Base-by-base conservation (phyloP, 2,329 filamentous ascomycete genomes). In the Fusarium lateritium region DNA sequence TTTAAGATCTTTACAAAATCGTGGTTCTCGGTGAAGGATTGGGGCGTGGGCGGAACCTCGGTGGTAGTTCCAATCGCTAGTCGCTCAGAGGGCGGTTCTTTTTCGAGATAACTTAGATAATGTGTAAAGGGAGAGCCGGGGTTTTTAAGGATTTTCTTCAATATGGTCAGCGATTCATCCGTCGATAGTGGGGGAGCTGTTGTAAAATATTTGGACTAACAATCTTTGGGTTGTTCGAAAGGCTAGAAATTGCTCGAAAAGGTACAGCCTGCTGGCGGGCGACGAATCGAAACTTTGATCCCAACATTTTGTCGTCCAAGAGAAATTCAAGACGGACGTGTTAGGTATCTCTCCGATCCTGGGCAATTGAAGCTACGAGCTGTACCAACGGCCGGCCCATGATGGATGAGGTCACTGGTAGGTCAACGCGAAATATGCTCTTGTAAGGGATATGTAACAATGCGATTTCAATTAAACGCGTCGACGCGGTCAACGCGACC, bases 61-160 rank as follows among this genome's bases (percentile, higher is more conserved):
- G 85, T 86, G 0, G 88, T 86, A 3, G 83, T 87, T 49, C 90
- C 90, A 62, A 92, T 86, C 15, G 88, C 83, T 21, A 91, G 79
- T 28, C 77, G 76, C 7, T 80, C 75, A 6, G 80, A 85, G 0
- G 89, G 89, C 3, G 89, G 88, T 15, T 82, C 78, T 39, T 84
- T 86, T 38, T 87, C 83, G 60, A 92, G 86, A 67, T 88, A 86
- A 42, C 86, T 87, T 31, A 92, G 83, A 33, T 89, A 79, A 74
- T 89, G 83, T 2, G 79, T 79, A 39, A 81, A 79, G 2, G 83
- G 80, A 3, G 81, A 75, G 9, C 80, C 72, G 3, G 83, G 79
- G 62, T 85, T 80, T 26, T 84, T 83, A 71, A 89, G 87, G 56
- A 87, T 84, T 83, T 89, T 89, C 89, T 91, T 56, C 7, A 28